A percentile compares a stretch with the other conserved stretches of the same genome.
These are phyloP conservation scores for Pythium sp. DNA, from an alignment of 352 stramenopile genomes.

Conservation along the genomic window DNA sequence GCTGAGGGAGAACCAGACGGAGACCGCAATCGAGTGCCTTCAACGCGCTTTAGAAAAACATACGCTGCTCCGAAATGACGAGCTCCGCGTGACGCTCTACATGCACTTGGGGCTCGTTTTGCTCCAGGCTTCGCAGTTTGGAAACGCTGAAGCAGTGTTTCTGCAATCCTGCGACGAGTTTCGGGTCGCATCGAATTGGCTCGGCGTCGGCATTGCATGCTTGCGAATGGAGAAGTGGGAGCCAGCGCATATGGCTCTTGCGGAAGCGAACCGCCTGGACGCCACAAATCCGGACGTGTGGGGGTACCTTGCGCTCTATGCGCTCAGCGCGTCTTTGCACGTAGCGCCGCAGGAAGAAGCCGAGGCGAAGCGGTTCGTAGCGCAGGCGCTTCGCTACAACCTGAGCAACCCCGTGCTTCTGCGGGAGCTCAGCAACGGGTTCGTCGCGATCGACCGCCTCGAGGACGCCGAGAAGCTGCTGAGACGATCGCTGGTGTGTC, in stretches of 20 bases:
- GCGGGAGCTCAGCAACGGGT: constrained; percentile 78
- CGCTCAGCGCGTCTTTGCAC: constrained; percentile 29
- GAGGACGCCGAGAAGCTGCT: constrained; percentile 71
- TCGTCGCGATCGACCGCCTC: constrained; percentile 72
- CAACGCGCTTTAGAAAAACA: constrained; percentile 40
- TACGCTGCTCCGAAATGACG: constrained; percentile 25
- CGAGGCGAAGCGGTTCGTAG: constrained; percentile 43
- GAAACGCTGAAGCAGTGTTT: constrained; percentile 49
- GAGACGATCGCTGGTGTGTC: constrained; percentile 53
- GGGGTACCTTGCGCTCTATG: constrained; percentile 67
- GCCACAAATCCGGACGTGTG: constrained; percentile 64
- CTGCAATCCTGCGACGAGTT: constrained; percentile 58
- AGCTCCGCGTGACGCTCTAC: constrained; percentile 41
- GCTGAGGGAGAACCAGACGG: constrained; percentile 36
- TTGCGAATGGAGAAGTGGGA: constrained; percentile 66
- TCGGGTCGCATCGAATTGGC: constrained; percentile 65
- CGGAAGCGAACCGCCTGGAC: constrained; percentile 76
- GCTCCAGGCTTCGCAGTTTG: constrained; percentile 66
- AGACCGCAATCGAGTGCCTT: constrained; percentile 49
- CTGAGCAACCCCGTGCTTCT: constrained; percentile 62
- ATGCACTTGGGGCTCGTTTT: constrained; percentile 59
- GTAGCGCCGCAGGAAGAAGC: constrained; percentile 37
- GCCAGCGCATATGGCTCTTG: constrained; percentile 53
- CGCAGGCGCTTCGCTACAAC: constrained; percentile 60
- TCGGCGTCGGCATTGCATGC: constrained; percentile 70